Conservation (phyloP, 176 grass and related monocot species). For the Musa itinerans region DNA sequence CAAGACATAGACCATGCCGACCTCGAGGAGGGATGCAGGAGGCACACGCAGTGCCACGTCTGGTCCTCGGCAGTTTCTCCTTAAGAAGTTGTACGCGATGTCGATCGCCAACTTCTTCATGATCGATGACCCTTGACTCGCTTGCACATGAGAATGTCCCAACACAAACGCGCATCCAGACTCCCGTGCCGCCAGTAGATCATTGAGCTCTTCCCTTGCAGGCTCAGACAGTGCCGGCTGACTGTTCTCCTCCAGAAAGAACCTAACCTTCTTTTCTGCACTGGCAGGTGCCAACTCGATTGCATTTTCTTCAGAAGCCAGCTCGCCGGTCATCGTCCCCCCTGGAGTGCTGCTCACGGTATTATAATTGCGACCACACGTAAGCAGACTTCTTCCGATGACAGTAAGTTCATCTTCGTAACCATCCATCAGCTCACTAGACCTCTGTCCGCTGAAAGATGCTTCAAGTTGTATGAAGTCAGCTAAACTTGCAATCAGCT, state of each 20-base stretch:
- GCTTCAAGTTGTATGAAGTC: slow-evolving; percentile 64
- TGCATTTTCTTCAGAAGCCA: slow-evolving; percentile 5
- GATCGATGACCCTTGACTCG: slow-evolving; percentile 73
- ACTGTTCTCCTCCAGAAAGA: slow-evolving; percentile 53
- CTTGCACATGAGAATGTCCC: slow-evolving; percentile 81
- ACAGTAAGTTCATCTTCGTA: slow-evolving; percentile 44
- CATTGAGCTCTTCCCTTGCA: slow-evolving; percentile 61
- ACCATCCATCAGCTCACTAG: slow-evolving; percentile 28
- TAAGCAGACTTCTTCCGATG: slow-evolving; percentile 40
- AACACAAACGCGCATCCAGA: slow-evolving; percentile 78
- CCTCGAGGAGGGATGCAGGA: slow-evolving; percentile 85
- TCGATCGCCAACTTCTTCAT: slow-evolving; percentile 61
- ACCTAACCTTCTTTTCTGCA: slow-evolving; percentile 54
- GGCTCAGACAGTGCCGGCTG: slow-evolving; percentile 41
- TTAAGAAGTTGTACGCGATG: slow-evolving; percentile 79
- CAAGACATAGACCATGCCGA: slow-evolving; percentile 94
- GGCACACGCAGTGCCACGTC: slow-evolving; percentile 82
- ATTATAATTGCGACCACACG: slow-evolving; percentile 27
- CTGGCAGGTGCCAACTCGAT: slow-evolving; percentile 27
- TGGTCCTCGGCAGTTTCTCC: slow-evolving; percentile 73
- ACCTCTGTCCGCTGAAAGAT: slow-evolving; percentile 29
- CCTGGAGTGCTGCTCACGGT: slow-evolving; percentile 31
- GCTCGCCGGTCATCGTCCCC: slow-evolving; percentile 22
- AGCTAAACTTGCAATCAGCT: slow-evolving; percentile 65
- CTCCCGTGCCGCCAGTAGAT: slow-evolving; percentile 49